Evolutionary conservation across 148 eudicot species (phyloP).

Genomic region (Amaranthus palmeri): DNA sequence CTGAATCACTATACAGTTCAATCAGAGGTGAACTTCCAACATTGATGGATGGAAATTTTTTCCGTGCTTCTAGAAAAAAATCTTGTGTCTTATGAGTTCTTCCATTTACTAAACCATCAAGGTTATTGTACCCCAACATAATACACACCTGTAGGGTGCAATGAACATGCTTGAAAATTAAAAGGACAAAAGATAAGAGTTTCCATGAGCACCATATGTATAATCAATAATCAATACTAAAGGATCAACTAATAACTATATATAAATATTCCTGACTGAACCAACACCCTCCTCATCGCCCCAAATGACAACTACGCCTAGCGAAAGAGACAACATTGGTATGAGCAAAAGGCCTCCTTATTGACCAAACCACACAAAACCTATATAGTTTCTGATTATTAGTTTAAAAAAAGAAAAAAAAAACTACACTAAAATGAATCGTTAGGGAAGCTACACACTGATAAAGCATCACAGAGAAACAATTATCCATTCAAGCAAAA

Average conservation of each 20-base stretch:
- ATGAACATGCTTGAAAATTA: background rate
- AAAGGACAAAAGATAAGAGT: background rate
- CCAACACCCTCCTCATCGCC: background rate
- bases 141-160: constrained; percentile 52
- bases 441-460: too few species aligned
- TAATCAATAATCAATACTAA: background rate
- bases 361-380: background rate
- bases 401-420: too few species aligned
- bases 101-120: constrained; percentile 42
- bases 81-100: constrained; percentile 27
- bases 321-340: too few species aligned
- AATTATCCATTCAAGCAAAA: too few species aligned
- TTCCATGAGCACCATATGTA: background rate
- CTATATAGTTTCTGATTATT: too few species aligned
- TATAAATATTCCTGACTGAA: background rate
- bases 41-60: constrained; percentile 70
- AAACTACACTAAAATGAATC: too few species aligned
- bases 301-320: background rate
- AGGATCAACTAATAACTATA: constrained; percentile 15
- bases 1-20: constrained; percentile 55
- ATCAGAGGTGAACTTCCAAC: constrained; percentile 56
- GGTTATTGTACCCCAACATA: constrained; percentile 44
- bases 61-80: constrained; percentile 39
- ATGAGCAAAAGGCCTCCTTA: background rate
- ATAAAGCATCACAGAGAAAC: too few species aligned